A percentile compares a stretch with the other conserved stretches of the same genome.
phyloP scores from a whole-genome alignment of 164 flowering plant species.

The Kalanchoe fedtschenkoi region DNA sequence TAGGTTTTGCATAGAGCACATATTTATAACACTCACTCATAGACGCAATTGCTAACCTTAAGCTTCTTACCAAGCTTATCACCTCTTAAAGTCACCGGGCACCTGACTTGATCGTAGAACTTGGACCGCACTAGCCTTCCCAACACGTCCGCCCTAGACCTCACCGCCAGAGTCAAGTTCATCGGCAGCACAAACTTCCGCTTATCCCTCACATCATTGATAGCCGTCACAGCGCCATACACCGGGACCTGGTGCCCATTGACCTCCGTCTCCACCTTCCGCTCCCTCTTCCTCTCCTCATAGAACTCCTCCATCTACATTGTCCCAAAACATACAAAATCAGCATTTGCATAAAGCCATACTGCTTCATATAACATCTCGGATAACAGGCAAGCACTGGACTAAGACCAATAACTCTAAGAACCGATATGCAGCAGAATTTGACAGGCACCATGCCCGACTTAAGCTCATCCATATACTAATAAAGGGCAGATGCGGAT shows the following conservation, averaged over 20 bases:
- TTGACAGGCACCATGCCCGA: not conserved
- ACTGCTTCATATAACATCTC: too few species aligned
- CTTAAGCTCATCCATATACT: too few species aligned
- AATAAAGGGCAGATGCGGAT: too few species aligned
- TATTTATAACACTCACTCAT: not conserved
- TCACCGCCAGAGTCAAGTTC: conserved; percentile 53
- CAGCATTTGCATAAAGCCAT: not conserved
- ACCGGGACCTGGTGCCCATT: conserved; percentile 54
- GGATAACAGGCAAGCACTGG: not conserved
- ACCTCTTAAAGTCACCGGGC: conserved; percentile 40
- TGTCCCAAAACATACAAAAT: not conserved
- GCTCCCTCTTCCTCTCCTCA: conserved; percentile 49
- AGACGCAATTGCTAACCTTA: conserved; percentile 1
- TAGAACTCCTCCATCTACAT: conserved; percentile 59
- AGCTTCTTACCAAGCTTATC: conserved; percentile 36
- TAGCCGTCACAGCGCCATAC: conserved; percentile 51
- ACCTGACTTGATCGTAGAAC: conserved; percentile 40
- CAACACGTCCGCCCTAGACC: conserved; percentile 68
- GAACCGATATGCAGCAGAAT: not conserved
- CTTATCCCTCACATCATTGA: conserved; percentile 14
- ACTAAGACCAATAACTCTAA: not conserved
- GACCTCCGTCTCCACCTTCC: conserved; percentile 27
- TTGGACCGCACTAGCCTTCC: conserved; percentile 72
- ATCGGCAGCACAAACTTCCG: conserved; percentile 28
- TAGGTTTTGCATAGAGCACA: not conserved